Conservation (phyloP, 495 filamentous ascomycete species). For the Xylaria intraflava region DNA sequence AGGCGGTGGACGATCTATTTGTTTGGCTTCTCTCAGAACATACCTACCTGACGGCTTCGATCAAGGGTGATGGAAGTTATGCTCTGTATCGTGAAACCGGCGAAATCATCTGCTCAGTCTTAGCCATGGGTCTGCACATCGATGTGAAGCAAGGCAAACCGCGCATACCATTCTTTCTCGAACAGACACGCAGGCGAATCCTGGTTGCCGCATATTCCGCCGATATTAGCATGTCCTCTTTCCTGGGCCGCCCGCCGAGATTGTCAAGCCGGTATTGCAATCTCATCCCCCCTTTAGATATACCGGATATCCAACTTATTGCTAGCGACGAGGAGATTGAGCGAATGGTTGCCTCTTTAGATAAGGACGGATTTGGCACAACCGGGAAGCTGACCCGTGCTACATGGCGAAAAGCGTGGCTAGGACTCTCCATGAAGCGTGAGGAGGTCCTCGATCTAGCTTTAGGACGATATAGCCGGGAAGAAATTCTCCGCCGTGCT, state of each 20-base stretch:
- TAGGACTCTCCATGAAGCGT: slow-evolving; percentile 20
- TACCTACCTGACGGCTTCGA: slow-evolving; percentile 11
- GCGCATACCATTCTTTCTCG: slow-evolving; percentile 22
- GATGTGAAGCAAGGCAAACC: slow-evolving; percentile 18
- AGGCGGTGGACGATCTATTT: slow-evolving; percentile 21
- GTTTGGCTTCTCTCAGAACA: slow-evolving; percentile 27
- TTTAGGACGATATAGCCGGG: slow-evolving; percentile 22
- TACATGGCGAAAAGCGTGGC: slow-evolving; percentile 23
- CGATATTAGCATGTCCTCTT: slow-evolving; percentile 21
- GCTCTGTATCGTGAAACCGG: slow-evolving; percentile 20
- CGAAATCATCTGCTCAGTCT: slow-evolving; percentile 16
- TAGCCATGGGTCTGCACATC: slow-evolving; percentile 25
- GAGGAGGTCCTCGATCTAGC: slow-evolving; percentile 28
- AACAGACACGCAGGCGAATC: slow-evolving; percentile 18
- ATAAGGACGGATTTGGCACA: slow-evolving; percentile 24
- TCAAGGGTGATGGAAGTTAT: slow-evolving; percentile 24
- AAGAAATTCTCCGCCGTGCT: slow-evolving; percentile 22
- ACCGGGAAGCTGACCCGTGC: slow-evolving; percentile 18
- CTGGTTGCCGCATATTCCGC: slow-evolving; percentile 19
- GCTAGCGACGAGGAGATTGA: slow-evolving; percentile 19
- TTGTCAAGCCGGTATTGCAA: slow-evolving; percentile 28
- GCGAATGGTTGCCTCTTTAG: slow-evolving; percentile 17
- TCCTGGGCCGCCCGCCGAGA: slow-evolving; percentile 26
- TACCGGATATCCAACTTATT: slow-evolving; percentile 17
- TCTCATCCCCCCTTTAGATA: slow-evolving; percentile 20